Evolutionary conservation across 2,329 filamentous ascomycete species (phyloP).

Genomic region (Diplocarpon rosae): DNA sequence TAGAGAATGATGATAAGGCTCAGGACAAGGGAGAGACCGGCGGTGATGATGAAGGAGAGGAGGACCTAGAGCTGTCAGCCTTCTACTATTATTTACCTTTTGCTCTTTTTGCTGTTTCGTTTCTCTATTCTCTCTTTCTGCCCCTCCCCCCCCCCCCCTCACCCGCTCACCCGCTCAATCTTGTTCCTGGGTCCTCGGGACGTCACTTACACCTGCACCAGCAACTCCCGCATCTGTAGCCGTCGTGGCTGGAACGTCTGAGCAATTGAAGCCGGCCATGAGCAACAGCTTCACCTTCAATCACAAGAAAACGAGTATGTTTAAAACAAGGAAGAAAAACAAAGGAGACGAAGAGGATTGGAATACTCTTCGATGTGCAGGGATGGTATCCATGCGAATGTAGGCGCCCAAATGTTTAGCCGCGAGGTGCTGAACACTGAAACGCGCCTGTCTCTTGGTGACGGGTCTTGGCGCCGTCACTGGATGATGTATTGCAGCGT

Average conservation of each 20-base stretch:
- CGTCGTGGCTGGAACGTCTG: conserved; percentile 6
- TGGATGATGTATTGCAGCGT: not conserved
- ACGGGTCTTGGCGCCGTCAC: conserved; percentile 4
- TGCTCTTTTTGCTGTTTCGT: too few species aligned
- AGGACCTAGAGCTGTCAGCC: conserved; percentile 35
- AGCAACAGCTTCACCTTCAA: not conserved
- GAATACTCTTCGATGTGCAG: too few species aligned
- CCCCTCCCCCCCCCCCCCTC: too few species aligned
- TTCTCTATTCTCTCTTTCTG: too few species aligned
- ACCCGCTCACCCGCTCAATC: too few species aligned
- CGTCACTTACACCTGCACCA: conserved; percentile 39
- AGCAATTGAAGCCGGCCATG: conserved; percentile 10
- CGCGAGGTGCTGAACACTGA: conserved; percentile 2
- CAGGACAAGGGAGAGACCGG: conserved; percentile 43
- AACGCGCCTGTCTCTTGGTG: conserved; percentile 4
- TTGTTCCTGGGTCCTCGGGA: too few species aligned
- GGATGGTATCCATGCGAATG: conserved; percentile 3
- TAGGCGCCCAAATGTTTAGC: not conserved
- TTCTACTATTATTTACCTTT: too few species aligned
- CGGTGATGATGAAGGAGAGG: conserved; percentile 56
- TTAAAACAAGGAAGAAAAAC: not conserved
- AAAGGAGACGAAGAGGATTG: not conserved
- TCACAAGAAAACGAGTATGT: not conserved
- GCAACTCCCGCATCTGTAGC: conserved; percentile 44
- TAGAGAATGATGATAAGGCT: conserved; percentile 45